Percentiles rank a stretch among this genome's conserved stretches.
Conservation (phyloP, 306 rosid genomes). For the Begonia loranthoides region DNA sequence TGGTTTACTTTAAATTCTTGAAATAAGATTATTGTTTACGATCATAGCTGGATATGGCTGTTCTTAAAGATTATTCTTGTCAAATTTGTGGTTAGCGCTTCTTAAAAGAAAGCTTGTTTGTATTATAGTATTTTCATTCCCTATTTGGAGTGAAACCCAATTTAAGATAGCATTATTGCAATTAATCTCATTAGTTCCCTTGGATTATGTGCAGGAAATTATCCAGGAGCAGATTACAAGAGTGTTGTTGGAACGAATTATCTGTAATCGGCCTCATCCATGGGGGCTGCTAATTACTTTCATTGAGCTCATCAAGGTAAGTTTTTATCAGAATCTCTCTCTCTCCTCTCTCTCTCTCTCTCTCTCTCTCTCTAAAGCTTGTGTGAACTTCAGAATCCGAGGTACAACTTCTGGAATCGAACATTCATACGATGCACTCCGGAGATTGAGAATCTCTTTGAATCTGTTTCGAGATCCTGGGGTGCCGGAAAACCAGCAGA, state of each 20-base stretch:
- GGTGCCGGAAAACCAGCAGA: conserved; percentile 94
- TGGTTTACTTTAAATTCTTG: too few relatives aligned
- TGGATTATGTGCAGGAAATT: conserved; percentile 49
- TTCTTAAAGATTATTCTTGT: not conserved
- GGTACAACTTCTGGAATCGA: conserved; percentile 89
- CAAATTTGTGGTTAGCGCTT: not conserved
- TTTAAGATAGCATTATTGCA: too few relatives aligned
- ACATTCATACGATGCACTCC: conserved; percentile 93
- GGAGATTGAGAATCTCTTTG: conserved; percentile 88
- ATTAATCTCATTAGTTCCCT: too few relatives aligned
- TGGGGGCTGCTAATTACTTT: conserved; percentile 98
- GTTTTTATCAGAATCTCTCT: not conserved
- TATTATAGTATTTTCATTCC: too few relatives aligned
- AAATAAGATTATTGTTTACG: too few relatives aligned
- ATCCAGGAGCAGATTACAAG: conserved; percentile 97
- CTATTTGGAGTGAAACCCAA: too few relatives aligned
- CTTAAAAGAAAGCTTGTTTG: not conserved
- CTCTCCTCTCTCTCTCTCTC: not conserved
- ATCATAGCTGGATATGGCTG: too few relatives aligned
- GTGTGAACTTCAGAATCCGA: conserved; percentile 49
- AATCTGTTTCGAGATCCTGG: conserved; percentile 94
- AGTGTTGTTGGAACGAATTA: conserved; percentile 85
- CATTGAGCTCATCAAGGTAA: conserved; percentile 88
- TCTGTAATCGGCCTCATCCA: conserved; percentile 96
- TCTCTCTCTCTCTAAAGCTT: not conserved